A percentile compares a stretch with the other conserved stretches of the same genome.
Evolutionary conservation across 495 filamentous ascomycete species (phyloP).

Genomic region (Terfezia boudieri): DNA sequence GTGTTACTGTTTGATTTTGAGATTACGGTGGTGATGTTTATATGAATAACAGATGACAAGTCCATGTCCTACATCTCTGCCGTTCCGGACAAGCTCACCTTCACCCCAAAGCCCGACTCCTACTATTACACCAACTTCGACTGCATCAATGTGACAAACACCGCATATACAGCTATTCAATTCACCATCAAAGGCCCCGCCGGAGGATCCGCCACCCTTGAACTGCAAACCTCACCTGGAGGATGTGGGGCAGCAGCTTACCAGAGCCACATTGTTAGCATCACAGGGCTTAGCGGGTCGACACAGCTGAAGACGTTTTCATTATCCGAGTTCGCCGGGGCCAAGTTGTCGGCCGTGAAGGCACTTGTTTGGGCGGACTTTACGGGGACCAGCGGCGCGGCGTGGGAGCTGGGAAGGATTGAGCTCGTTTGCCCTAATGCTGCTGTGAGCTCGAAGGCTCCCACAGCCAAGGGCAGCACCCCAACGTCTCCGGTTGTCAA

Average conservation of each 20-base stretch:
- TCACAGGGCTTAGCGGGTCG: constrained; percentile 29
- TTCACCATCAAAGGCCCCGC: constrained; percentile 34
- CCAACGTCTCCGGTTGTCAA: not conserved
- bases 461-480: not conserved
- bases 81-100: constrained; percentile 26
- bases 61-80: constrained; percentile 29
- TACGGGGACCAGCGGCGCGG: constrained; percentile 17
- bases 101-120: constrained; percentile 28
- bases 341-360: constrained; percentile 30
- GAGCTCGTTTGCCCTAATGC: constrained; percentile 26
- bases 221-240: constrained; percentile 29
- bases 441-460: not conserved
- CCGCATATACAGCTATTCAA: constrained; percentile 29
- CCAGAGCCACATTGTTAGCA: constrained; percentile 25
- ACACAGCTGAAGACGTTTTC: constrained; percentile 32
- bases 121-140: constrained; percentile 37
- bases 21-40: not conserved
- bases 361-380: constrained; percentile 32
- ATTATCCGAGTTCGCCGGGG: constrained; percentile 27
- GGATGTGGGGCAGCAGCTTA: constrained; percentile 24
- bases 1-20: not conserved
- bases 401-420: constrained; percentile 32
- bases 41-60: constrained; percentile 28
- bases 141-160: constrained; percentile 26
- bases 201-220: constrained; percentile 26